Conservation (phyloP, 345 rosid genomes). For the Zanthoxylum bungeanum region DNA sequence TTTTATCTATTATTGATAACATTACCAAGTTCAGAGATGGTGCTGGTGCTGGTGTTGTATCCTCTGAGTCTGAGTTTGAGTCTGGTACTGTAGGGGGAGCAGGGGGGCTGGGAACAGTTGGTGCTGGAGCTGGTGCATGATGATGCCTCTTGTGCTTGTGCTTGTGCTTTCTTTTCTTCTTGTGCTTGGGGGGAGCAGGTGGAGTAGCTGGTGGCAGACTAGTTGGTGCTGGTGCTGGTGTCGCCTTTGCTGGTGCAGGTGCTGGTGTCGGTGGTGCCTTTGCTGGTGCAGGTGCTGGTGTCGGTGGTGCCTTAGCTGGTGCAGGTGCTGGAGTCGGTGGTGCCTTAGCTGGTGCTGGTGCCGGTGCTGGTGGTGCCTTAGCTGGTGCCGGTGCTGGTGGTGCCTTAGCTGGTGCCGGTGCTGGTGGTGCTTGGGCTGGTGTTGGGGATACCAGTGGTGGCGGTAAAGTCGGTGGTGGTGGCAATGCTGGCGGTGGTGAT, state of each 20-base stretch:
- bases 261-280: constrained; percentile 27
- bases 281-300: constrained; percentile 36
- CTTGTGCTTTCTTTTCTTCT: constrained; percentile 50
- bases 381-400: constrained; percentile 34
- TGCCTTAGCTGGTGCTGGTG: constrained; percentile 30
- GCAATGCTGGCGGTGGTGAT: constrained; percentile 43
- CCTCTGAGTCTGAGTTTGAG: constrained; percentile 49
- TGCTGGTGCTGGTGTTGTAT: constrained; percentile 77
- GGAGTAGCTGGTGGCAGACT: constrained; percentile 50
- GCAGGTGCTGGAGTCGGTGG: constrained; percentile 30
- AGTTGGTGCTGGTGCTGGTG: constrained; percentile 42
- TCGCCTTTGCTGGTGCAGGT: constrained; percentile 30
- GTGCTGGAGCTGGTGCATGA: constrained; percentile 76
- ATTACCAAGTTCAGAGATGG: constrained; percentile 58
- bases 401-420: constrained; percentile 25
- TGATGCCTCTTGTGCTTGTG: constrained; percentile 71
- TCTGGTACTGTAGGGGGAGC: constrained; percentile 64
- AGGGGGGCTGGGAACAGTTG: constrained; percentile 75
- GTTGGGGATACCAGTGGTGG: constrained; percentile 14
- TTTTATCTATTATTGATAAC: neutral
- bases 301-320: constrained; percentile 32
- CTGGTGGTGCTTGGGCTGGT: constrained; percentile 22
- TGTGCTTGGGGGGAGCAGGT: constrained; percentile 64
- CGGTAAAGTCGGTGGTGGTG: constrained; percentile 28
- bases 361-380: constrained; percentile 26